Evolutionary conservation across 768 basidiomycete genomes (phyloP), one percentile per base, ranked within the genome.

Genomic region (Baorangia bicolor): DNA sequence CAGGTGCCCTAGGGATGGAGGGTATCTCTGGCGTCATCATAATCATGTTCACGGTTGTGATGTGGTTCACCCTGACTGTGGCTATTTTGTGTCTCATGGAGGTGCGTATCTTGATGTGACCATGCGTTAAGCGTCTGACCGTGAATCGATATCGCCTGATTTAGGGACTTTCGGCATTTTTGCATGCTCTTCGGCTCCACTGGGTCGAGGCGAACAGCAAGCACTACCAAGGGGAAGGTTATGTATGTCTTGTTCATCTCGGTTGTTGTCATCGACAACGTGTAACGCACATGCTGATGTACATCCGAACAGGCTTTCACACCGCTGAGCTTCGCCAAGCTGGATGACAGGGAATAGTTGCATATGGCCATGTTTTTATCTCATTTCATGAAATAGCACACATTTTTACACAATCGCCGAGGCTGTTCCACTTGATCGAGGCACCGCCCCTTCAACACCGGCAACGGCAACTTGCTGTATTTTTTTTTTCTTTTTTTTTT

Each of bases 131-230:
- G 23, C 30, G 30, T 57, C 53, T 62, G 60, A 64, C 37, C 23
- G 41, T 28, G 42, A 49, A 43, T 38, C 51, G 34, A 46, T 37
- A 5, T 49, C 25, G 25, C 53, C 52, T 38, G 56, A 56, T 57
- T 46, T 64, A 94, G 91, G 94, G 96, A 62, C 79, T 98, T 33
- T 93, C 90, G 65, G 96, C 96, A 35, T 98, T 98, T 78, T 74
- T 98, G 72, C 96, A 98, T 72, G 96, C 96, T 8, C 82, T 98
- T 59, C 87, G 96, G 67, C 80, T 98, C 63, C 96, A 98, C 74
- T 98, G 96, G 94, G 96, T 98, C 56, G 95, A 98, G 74, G 92
- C 88, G 50, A 97, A 96, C 77, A 94, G 94, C 76, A 96, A 97
- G 79, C 93, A 94, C 69, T 96, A 89, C 69, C 85, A 90, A 72